Evolutionary conservation across 2,329 filamentous ascomycete genomes (phyloP).

Genomic region (Trichoderma sp.): DNA sequence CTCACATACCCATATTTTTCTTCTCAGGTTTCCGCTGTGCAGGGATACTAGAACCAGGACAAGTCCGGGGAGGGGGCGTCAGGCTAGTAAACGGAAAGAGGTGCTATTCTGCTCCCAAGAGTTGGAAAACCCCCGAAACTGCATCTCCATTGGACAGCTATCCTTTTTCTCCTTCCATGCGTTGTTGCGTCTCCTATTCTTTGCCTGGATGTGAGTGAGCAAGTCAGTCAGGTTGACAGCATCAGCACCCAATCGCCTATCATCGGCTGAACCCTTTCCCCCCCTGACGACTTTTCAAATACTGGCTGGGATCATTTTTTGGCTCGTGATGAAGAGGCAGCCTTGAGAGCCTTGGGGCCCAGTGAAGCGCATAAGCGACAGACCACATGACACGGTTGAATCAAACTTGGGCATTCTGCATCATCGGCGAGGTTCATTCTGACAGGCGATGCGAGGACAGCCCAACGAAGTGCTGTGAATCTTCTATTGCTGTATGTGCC

Average conservation of each 20-base stretch:
- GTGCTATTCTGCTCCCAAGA: no score
- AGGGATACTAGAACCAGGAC: not conserved
- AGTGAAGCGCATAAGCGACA: conserved; percentile 17
- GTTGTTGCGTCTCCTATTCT: not conserved
- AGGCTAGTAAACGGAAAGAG: not conserved
- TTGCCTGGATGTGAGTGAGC: not conserved
- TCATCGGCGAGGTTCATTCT: not conserved
- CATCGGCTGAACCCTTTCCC: not conserved
- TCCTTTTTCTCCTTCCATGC: not conserved
- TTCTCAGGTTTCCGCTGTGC: not conserved
- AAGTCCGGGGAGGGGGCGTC: not conserved
- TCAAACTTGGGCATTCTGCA: not conserved
- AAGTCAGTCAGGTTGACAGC: not conserved
- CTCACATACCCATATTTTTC: not conserved
- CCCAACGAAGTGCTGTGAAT: not conserved
- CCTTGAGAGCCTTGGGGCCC: conserved; percentile 6
- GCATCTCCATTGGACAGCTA: conserved; percentile 9
- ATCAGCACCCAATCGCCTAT: conserved; percentile 18
- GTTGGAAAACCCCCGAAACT: not conserved
- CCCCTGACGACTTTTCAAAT: not conserved
- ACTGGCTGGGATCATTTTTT: not conserved
- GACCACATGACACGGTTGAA: conserved; percentile 17
- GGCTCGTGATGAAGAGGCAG: not conserved
- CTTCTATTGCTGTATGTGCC: not conserved
- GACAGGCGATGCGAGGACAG: not conserved